These are phyloP conservation scores for Colletotrichum zoysiae DNA, from an alignment of 2,329 filamentous ascomycete species.

Conservation along the genomic window DNA sequence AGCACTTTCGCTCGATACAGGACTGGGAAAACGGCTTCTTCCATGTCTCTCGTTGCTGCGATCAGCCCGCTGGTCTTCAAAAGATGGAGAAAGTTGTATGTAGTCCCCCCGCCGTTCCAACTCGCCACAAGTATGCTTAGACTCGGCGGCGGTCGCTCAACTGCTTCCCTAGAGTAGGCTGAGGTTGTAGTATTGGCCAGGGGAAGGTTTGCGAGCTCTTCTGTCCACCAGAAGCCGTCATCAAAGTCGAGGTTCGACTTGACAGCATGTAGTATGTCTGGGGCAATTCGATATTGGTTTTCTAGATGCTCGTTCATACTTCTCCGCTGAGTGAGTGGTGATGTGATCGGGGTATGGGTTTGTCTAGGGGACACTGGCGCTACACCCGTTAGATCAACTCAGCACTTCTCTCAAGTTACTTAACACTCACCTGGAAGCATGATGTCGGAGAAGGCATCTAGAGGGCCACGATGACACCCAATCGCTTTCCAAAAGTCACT, in stretches of 20 bases:
- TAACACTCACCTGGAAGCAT: slow-evolving; percentile 62
- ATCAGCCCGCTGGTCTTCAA: slow-evolving; percentile 64
- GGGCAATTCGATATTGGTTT: slow-evolving; percentile 57
- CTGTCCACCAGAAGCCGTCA: slow-evolving; percentile 70
- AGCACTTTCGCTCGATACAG: slow-evolving; percentile 68
- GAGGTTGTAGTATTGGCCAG: slow-evolving; percentile 54
- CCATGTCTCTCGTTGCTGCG: slow-evolving; percentile 61
- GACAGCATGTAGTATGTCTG: slow-evolving; percentile 57
- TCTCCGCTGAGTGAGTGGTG: slow-evolving; percentile 61
- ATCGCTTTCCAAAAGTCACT: slow-evolving; percentile 62
- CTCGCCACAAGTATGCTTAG: slow-evolving; percentile 64
- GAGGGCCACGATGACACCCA: slow-evolving; percentile 64
- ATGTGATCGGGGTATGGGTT: slow-evolving; percentile 63
- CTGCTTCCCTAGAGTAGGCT: slow-evolving; percentile 54
- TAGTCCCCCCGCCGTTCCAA: slow-evolving; percentile 62
- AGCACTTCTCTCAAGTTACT: neutral
- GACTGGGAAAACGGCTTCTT: slow-evolving; percentile 62
- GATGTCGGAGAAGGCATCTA: slow-evolving; percentile 61
- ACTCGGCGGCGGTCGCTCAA: slow-evolving; percentile 61
- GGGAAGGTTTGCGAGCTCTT: slow-evolving; percentile 59
- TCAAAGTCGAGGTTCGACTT: slow-evolving; percentile 64
- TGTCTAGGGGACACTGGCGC: slow-evolving; percentile 62
- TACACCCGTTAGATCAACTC: slow-evolving; percentile 44
- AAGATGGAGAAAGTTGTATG: slow-evolving; percentile 66
- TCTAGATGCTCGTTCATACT: slow-evolving; percentile 67